Conservation (phyloP, 179 eudicot species). For the Spergularia azorica region DNA sequence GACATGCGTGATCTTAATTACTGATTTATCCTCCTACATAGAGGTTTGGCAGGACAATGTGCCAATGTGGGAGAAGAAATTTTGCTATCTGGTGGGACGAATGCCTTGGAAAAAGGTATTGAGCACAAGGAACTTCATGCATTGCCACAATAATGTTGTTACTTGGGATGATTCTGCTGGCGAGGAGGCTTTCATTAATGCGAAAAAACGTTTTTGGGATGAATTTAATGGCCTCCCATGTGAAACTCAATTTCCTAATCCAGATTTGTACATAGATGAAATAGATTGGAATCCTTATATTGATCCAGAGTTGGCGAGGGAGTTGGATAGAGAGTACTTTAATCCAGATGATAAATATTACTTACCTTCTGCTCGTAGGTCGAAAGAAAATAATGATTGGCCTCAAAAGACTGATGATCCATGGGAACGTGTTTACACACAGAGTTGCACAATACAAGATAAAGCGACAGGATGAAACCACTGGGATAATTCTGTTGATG, state of each 20-base stretch:
- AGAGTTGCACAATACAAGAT: constrained; percentile 18
- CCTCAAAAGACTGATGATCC: constrained; percentile 23
- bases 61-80: constrained; percentile 67
- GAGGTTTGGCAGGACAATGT: constrained; percentile 58
- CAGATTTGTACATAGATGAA: constrained; percentile 49
- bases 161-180: constrained; percentile 55
- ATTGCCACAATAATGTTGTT: constrained; percentile 28
- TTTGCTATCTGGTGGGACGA: constrained; percentile 47
- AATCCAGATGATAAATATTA: constrained; percentile 42
- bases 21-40: constrained; percentile 21
- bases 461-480: constrained; percentile 37
- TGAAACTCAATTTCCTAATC: constrained; percentile 36
- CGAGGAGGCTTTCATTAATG: constrained; percentile 42
- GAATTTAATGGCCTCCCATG: constrained; percentile 38
- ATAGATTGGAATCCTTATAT: constrained; percentile 50
- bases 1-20: constrained; percentile 22
- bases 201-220: constrained; percentile 46
- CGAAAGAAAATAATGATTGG: constrained; percentile 17
- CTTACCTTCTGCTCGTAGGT: constrained; percentile 25
- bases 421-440: constrained; percentile 23
- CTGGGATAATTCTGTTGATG: constrained; percentile 32
- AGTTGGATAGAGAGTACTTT: constrained; percentile 39
- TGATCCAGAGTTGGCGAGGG: constrained; percentile 38
- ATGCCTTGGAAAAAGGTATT: constrained; percentile 52
- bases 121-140: constrained; percentile 39